Evolutionary conservation across 352 stramenopile species (phyloP).

Genomic region (Phytophthora pisi): DNA sequence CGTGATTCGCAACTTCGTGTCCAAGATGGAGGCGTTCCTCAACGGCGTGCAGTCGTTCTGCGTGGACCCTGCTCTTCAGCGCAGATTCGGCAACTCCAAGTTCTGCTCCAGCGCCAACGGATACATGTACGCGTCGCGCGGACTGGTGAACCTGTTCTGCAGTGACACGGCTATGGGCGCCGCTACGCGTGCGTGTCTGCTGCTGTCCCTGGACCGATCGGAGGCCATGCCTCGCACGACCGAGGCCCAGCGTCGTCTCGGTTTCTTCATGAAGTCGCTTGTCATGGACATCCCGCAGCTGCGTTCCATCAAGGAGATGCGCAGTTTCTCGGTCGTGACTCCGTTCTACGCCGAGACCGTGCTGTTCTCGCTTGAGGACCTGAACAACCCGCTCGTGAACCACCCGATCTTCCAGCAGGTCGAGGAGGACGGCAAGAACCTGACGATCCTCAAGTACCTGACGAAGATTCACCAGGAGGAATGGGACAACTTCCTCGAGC

Average conservation of each 20-base stretch:
- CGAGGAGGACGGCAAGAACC: slow-evolving; percentile 83
- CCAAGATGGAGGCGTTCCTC: slow-evolving; percentile 83
- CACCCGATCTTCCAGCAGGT: slow-evolving; percentile 87
- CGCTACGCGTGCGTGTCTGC: slow-evolving; percentile 64
- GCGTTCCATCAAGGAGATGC: slow-evolving; percentile 84
- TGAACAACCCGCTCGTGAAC: slow-evolving; percentile 86
- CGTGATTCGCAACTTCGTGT: slow-evolving; percentile 89
- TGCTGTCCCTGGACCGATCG: slow-evolving; percentile 68
- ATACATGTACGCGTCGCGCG: slow-evolving; percentile 71
- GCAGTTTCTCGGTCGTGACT: slow-evolving; percentile 85
- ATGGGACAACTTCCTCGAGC: slow-evolving; percentile 88
- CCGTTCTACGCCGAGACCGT: slow-evolving; percentile 87
- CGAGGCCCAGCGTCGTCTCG: slow-evolving; percentile 76
- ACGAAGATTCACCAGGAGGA: slow-evolving; percentile 86
- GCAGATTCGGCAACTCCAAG: slow-evolving; percentile 82
- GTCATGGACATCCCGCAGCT: slow-evolving; percentile 88
- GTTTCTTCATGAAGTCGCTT: slow-evolving; percentile 89
- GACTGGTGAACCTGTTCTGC: slow-evolving; percentile 75
- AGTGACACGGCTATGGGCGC: slow-evolving; percentile 78
- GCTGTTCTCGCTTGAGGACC: slow-evolving; percentile 76
- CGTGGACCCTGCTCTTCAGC: slow-evolving; percentile 58
- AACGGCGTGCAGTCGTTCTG: slow-evolving; percentile 73
- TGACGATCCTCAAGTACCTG: slow-evolving; percentile 88
- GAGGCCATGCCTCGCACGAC: slow-evolving; percentile 69
- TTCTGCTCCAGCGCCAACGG: slow-evolving; percentile 71